These are phyloP conservation scores for Chaetothyriales sp. DNA, from an alignment of 2,329 filamentous ascomycete species.

Conservation along the genomic window DNA sequence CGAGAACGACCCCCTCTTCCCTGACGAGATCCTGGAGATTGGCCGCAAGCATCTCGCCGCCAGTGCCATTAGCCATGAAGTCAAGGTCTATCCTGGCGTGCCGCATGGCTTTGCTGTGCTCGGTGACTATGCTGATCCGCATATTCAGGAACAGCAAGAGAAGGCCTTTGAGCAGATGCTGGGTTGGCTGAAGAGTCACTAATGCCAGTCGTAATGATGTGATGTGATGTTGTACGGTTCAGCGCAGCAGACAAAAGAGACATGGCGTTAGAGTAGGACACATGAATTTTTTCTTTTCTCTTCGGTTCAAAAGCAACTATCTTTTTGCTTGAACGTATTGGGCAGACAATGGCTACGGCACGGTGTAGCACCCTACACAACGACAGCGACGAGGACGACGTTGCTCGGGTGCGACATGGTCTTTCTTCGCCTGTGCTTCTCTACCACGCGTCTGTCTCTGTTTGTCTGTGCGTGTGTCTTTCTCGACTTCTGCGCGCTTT, in stretches of 20 bases:
- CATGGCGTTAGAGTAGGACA: neutral
- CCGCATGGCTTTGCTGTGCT: slow-evolving; percentile 18
- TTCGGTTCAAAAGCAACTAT: neutral
- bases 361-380: neutral
- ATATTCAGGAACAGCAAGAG: slow-evolving; percentile 13
- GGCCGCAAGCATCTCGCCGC: slow-evolving; percentile 14
- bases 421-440: neutral
- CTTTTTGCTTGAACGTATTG: neutral
- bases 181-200: slow-evolving; percentile 12
- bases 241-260: neutral
- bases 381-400: neutral
- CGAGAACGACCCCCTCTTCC: slow-evolving; percentile 18
- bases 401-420: too few relatives aligned
- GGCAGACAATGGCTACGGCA: neutral
- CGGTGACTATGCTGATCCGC: slow-evolving; percentile 16
- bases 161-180: slow-evolving; percentile 17
- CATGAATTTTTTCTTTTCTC: neutral
- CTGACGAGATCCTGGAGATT: slow-evolving; percentile 16
- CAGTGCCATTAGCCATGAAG: slow-evolving; percentile 14
- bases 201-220: neutral
- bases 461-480: too few relatives aligned
- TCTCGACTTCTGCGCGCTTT: neutral
- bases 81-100: slow-evolving; percentile 15
- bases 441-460: too few relatives aligned
- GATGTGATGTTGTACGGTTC: too few relatives aligned